These are phyloP conservation scores for Trichoderma atroviride DNA, from an alignment of 2,329 filamentous ascomycete genomes.

Conservation along the genomic window DNA sequence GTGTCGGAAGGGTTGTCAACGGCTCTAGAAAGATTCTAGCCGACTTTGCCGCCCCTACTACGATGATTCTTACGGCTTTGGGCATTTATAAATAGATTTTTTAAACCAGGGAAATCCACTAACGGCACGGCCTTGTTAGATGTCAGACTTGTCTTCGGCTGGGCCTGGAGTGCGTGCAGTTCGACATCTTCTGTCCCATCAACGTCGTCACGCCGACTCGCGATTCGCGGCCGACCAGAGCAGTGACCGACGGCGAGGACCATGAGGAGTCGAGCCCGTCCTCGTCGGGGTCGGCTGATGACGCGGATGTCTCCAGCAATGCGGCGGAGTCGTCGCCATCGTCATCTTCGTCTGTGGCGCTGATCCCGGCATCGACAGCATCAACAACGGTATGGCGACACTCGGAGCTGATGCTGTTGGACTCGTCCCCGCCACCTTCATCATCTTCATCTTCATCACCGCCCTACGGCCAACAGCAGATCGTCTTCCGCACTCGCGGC, in stretches of 20 bases:
- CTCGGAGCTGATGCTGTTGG: neutral
- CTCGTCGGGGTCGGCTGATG: neutral
- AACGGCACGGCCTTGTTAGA: neutral
- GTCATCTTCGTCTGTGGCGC: neutral
- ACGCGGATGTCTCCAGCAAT: neutral
- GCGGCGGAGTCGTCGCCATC: neutral
- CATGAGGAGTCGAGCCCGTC: constrained; percentile 11
- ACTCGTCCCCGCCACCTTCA: neutral
- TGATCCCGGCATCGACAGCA: neutral
- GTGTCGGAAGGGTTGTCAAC: neutral
- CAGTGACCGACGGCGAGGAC: constrained; percentile 2
- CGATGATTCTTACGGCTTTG: neutral
- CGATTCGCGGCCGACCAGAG: constrained; percentile 15
- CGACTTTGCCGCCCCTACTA: neutral
- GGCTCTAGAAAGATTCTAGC: neutral
- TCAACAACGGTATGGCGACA: neutral
- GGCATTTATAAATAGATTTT: neutral
- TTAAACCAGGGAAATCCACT: neutral
- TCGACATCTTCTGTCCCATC: constrained; percentile 25
- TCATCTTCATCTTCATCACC: neutral
- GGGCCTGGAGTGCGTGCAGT: constrained; percentile 23
- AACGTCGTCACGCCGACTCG: constrained; percentile 24
- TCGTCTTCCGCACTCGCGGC: constrained; percentile 1
- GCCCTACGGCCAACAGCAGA: neutral
- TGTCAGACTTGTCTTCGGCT: constrained; percentile 21